Evolutionary conservation across 1,139 yeast genomes (phyloP), one percentile per base, ranked within the genome.

Genomic region (Entelexis paramagnoliae): DNA sequence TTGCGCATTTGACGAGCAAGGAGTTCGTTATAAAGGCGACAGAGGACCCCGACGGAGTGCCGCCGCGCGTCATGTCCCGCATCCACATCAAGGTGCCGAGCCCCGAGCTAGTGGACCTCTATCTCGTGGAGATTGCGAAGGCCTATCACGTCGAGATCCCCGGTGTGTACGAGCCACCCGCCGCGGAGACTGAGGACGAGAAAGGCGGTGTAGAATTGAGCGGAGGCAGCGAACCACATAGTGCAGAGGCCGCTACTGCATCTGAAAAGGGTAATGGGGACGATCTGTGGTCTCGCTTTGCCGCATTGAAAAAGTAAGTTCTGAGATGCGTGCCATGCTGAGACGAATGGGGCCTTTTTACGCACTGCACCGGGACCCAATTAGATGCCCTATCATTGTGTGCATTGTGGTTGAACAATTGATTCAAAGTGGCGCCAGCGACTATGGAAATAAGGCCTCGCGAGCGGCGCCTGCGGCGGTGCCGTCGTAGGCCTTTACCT

Each of bases 121-220:
- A 88, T 63, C 69, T 88, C 56, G 71, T 77, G 53, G 96, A 88
- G 62, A 87, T 88, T 55, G 95, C 95, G 1, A 72, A 74, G 54
- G 85, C 95, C 0, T 88, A 88, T 63, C 75, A 75, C 41, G 93
- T 81, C 1, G 34, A 42, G 2, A 61, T 60, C 10, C 60, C 62
- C 0, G 62, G 62, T 1, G 40, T 59, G 22, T 59, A 59, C 36
- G 55, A 50, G 39, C 51, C 59, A 17, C 48, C 51, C 4, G 36
- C 46, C 2, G 53, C 38, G 19, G 50, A 54, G 16, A 30, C 20
- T 1, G 43, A 44, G 30, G 22, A 30, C 2, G 44, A n/a, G 22
- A 38, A 44, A 42, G 38, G 40, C 9, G 43, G 36, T 5, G 24
- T 11, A 10, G 42, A 45, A 4, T 13, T 16, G n/a, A 14, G 13